Evolutionary conservation across 2,329 filamentous ascomycete species (phyloP), one percentile per base, ranked within the genome.

Genomic region (Colletotrichum theobromicola): DNA sequence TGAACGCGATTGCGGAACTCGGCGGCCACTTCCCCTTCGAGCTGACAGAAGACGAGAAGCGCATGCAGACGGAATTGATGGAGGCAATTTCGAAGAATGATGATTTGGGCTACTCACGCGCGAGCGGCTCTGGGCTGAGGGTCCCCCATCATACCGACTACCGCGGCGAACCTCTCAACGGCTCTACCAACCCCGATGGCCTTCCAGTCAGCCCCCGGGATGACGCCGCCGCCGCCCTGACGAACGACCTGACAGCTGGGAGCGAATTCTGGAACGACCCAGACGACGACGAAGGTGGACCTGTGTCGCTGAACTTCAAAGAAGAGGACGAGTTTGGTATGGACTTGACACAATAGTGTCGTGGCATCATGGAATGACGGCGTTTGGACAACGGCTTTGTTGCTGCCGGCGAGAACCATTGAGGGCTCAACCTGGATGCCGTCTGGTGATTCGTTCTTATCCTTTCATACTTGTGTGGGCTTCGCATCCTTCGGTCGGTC

Each of bases 101-200:
- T 58, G 92, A 89, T n/a, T 96, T 98, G 82, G 90, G 91, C 15
- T 99, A 99, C 86, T 94, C 95, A 28, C 93, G 97, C 75, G 93
- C 91, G 18, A 91, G 94, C 32, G 96, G 96, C 42, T 95, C 93
- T 67, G 96, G 96, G 16, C 90, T 98, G 35, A 92, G 96, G 32
- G 97, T 99, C 10, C 97, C 97, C 21, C 94, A 96, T 78, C 95
- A 97, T 83, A 99, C 97, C 61, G 97, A 98, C 83, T 92, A 96
- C 79, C 93, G 95, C 74, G 97, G 97, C 57, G 95, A 98, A 61
- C 87, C 94, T 10, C 81, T 96, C 28, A 88, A 90, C 74, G 88
- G 88, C 67, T 85, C 83, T 61, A 80, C 82, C 60, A 81, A 81
- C 67, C 80, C 81, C 60, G 83, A 86, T 77, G 84, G 78, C 79